These are phyloP conservation scores for Tetrapisispora taiwanensis DNA, from an alignment of 805 yeast species.

Conservation along the genomic window DNA sequence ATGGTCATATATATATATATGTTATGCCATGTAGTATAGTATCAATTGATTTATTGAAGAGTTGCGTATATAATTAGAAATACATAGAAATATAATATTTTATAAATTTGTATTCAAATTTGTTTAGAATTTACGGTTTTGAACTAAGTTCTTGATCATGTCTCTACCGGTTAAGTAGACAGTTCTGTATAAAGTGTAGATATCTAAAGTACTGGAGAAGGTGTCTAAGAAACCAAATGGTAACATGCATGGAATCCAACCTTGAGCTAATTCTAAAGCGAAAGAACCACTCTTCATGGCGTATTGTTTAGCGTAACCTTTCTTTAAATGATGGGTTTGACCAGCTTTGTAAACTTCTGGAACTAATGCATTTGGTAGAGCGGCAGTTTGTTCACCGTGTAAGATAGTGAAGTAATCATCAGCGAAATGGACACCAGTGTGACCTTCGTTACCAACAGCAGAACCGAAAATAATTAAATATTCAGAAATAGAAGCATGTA, in stretches of 20 bases:
- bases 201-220: conserved; percentile 70
- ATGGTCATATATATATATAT: too few species aligned
- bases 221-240: conserved; percentile 90
- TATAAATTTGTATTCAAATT: too few species aligned
- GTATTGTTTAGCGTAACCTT: conserved; percentile 76
- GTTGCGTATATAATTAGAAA: too few species aligned
- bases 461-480: conserved; percentile 89
- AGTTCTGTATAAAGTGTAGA: conserved; percentile 58
- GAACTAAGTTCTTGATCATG: conserved; percentile 56
- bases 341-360: conserved; percentile 81
- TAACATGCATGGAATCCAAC: conserved; percentile 96
- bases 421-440: conserved; percentile 92
- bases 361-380: conserved; percentile 47
- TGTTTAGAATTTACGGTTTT: conserved; percentile 54
- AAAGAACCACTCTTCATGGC: conserved; percentile 71
- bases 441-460: conserved; percentile 93
- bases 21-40: too few species aligned
- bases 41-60: too few species aligned
- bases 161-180: conserved; percentile 65
- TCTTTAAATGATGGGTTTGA: conserved; percentile 66
- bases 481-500: conserved; percentile 91
- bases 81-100: too few species aligned
- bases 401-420: conserved; percentile 93
- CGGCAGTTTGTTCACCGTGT: conserved; percentile 68
- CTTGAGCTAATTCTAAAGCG: conserved; percentile 94